phyloP scores from a whole-genome alignment of 495 filamentous ascomycete species.

The Tuber melanosporum region DNA sequence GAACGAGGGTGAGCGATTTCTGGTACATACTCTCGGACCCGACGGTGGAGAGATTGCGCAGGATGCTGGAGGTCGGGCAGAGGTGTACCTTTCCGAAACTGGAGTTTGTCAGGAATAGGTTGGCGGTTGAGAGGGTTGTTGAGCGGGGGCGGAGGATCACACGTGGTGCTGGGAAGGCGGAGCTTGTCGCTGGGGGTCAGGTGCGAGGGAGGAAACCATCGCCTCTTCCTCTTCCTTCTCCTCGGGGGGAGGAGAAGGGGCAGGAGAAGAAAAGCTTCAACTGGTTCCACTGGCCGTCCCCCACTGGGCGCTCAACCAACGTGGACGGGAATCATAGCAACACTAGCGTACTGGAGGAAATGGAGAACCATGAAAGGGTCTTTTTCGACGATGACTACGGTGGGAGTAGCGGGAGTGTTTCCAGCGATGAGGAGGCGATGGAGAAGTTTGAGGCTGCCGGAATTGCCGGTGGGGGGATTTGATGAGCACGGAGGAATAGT shows the following conservation, averaged over 20 bases:
- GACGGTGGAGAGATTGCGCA: conserved; percentile 60
- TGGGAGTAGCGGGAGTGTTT: conserved; percentile 23
- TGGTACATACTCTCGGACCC: conserved; percentile 81
- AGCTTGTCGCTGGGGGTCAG: background rate
- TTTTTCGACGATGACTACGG: conserved; percentile 31
- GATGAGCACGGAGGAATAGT: background rate
- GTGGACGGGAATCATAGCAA: conserved; percentile 16
- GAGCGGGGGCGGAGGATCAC: conserved; percentile 57
- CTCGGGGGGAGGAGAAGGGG: background rate
- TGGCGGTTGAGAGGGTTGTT: conserved; percentile 73
- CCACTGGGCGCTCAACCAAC: conserved; percentile 1
- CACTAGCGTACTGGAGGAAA: conserved; percentile 19
- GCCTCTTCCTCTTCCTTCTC: background rate
- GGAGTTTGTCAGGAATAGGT: conserved; percentile 78
- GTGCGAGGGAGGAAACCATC: conserved; percentile 8
- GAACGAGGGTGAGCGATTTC: conserved; percentile 67
- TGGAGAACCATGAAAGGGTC: conserved; percentile 26
- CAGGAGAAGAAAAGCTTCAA: background rate
- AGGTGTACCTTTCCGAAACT: conserved; percentile 82
- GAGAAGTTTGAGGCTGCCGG: conserved; percentile 9
- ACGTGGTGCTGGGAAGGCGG: conserved; percentile 5
- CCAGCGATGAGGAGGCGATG: conserved; percentile 21
- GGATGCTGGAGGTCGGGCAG: conserved; percentile 84
- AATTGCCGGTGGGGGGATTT: background rate
- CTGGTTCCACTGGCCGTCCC: conserved; percentile 22